Base-by-base conservation (phyloP, 306 rosid species). In the Ormosia emarginata region DNA sequence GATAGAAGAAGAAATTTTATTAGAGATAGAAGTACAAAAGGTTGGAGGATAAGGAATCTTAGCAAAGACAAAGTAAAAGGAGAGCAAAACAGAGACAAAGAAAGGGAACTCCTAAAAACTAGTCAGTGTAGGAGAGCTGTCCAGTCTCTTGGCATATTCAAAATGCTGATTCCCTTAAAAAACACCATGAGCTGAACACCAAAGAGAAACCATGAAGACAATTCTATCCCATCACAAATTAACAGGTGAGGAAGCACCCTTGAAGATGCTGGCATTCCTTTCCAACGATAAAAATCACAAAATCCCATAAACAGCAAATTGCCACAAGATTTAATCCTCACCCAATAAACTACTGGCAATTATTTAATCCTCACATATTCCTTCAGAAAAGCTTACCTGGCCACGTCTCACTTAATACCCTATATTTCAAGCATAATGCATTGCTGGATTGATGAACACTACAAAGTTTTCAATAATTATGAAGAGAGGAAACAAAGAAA, bases 391-490 rank as follows among this genome's bases (percentile, higher is more conserved):
- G 67, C 33, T 61, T 36, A 49, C 29, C 30, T 29, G 65, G 11
- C 33, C 17, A 55, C 67, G 44, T 65, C 50, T 71, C 65, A 81
- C 74, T 30, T 39, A 79, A 82, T 71, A 71, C 55, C 50, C 11
- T 76, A 71, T 29, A 39, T 47, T 81, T 69, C 18, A 75, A 79
- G 68, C 34, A 37, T 14, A 71, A 55, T 7, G 55, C 47, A 24
- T 41, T 10, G 46, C 53, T 62, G 15, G 17, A 12, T 62, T 62
- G 49, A 62, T 39, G 36, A 62, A 30, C 75, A 43, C 66, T 5
- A 43, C 7, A 52, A 66, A 50, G 30, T 44, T 52, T 8, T 55
- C 47, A 7, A 8, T 30, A 79, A 41, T 68, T 47, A 34, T 63
- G 55, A 70, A 66, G 40, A 50, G 18, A 40, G 15, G 13, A 71